Conservation (phyloP, 345 rosid species). For the Diplotaxis tenuifolia region DNA sequence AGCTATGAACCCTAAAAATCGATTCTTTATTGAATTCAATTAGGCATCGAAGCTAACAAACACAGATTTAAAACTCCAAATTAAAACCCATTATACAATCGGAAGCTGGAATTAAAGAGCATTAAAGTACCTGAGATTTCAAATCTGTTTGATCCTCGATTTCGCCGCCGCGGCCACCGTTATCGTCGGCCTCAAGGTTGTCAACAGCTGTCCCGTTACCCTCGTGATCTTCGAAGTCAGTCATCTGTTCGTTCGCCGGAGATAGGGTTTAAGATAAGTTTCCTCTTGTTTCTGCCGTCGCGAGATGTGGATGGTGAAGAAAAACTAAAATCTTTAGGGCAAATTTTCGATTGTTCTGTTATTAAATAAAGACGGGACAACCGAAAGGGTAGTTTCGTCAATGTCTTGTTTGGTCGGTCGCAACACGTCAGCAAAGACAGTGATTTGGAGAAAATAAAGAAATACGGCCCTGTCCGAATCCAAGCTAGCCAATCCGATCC, state of each 20-base stretch:
- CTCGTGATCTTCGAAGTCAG: slow-evolving; percentile 62
- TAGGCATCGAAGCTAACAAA: neutral
- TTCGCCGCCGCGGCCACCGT: slow-evolving; percentile 45
- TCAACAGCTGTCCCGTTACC: slow-evolving; percentile 62
- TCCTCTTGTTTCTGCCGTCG: slow-evolving; percentile 22
- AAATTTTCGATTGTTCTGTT: neutral
- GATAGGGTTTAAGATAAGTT: slow-evolving; percentile 4
- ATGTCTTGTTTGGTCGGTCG: neutral
- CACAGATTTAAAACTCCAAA: neutral
- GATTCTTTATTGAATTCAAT: neutral
- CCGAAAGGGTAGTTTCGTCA: neutral
- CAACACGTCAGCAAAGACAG: slow-evolving; percentile 2
- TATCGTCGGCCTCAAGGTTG: slow-evolving; percentile 43
- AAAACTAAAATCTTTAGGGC: slow-evolving; percentile 16
- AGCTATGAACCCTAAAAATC: neutral
- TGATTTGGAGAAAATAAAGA: neutral
- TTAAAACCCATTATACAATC: neutral
- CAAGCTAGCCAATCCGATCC: neutral
- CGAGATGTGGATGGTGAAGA: neutral
- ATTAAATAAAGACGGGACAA: neutral
- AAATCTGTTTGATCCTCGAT: slow-evolving; percentile 57
- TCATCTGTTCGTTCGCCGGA: slow-evolving; percentile 41
- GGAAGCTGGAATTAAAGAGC: neutral
- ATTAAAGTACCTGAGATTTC: slow-evolving; percentile 62
- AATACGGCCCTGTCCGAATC: neutral